phyloP scores from a whole-genome alignment of 2,329 filamentous ascomycete genomes.

The Fusarium subglutinans region DNA sequence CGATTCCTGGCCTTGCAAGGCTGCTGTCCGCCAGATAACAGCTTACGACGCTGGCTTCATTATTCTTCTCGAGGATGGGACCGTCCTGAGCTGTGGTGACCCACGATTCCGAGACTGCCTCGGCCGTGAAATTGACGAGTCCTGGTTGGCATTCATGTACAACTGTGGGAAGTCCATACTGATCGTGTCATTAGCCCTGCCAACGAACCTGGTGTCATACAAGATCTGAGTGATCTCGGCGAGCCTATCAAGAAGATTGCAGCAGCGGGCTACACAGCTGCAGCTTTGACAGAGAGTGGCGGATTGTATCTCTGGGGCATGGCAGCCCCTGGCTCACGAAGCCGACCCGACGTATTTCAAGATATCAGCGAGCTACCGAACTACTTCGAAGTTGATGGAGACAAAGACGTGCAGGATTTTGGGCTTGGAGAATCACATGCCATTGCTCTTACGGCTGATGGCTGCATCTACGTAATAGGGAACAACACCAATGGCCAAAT shows the following conservation, averaged over 20 bases:
- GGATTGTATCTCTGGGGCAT: conserved; percentile 71
- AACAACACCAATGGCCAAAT: conserved; percentile 68
- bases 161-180: background rate
- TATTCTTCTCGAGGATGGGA: conserved; percentile 54
- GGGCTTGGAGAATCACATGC: conserved; percentile 68
- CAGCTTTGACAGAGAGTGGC: conserved; percentile 65
- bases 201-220: conserved; percentile 55
- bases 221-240: conserved; percentile 61
- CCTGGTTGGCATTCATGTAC: conserved; percentile 43
- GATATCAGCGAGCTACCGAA: conserved; percentile 48
- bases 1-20: conserved; percentile 36
- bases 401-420: conserved; percentile 64
- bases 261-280: conserved; percentile 65
- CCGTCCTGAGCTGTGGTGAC: conserved; percentile 66
- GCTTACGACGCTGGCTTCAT: conserved; percentile 62
- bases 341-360: conserved; percentile 48
- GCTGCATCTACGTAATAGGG: conserved; percentile 64
- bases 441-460: conserved; percentile 61
- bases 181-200: conserved; percentile 52
- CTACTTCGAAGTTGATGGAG: conserved; percentile 57
- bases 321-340: conserved; percentile 31
- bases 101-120: conserved; percentile 65
- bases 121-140: conserved; percentile 56
- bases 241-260: conserved; percentile 62
- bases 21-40: conserved; percentile 51